Percentiles rank a stretch among this genome's conserved stretches.
These are phyloP conservation scores for Chalciporus sphaerocephalus DNA, from an alignment of 768 basidiomycete species.

Conservation along the genomic window DNA sequence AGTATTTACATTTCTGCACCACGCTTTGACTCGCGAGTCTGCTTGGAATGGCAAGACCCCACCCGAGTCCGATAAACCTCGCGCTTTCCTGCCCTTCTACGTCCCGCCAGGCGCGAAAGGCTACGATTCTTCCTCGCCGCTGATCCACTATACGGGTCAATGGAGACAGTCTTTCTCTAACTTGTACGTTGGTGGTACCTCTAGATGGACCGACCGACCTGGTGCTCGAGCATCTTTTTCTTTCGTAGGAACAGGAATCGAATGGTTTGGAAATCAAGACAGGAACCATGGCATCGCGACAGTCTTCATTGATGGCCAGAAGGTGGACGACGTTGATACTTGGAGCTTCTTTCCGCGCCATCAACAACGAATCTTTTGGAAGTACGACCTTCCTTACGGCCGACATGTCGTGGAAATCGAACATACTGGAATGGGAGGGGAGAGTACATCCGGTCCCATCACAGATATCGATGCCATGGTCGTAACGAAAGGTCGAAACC, in stretches of 20 bases:
- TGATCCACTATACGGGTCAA: constrained; percentile 56
- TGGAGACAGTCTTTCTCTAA: constrained; percentile 56
- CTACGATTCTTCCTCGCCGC: constrained; percentile 65
- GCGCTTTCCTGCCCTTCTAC: constrained; percentile 63
- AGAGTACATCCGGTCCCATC: constrained; percentile 31
- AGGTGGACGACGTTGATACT: constrained; percentile 42
- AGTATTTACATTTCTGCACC: constrained; percentile 5
- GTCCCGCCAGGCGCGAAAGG: constrained; percentile 68
- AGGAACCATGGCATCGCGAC: constrained; percentile 49
- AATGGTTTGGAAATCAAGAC: constrained; percentile 69
- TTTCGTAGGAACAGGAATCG: constrained; percentile 71
- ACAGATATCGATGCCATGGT: constrained; percentile 66
- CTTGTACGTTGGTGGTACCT: constrained; percentile 46
- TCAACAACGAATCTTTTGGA: constrained; percentile 66
- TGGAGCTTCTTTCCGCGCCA: constrained; percentile 35
- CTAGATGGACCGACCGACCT: constrained; percentile 45
- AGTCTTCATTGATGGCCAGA: constrained; percentile 56
- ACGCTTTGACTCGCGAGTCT: constrained; percentile 30
- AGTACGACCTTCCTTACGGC: constrained; percentile 45
- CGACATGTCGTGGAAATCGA: constrained; percentile 63
- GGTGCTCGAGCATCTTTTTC: constrained; percentile 51
- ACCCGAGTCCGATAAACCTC: constrained; percentile 42
- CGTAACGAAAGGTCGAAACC: constrained; percentile 44
- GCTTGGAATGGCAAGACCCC: constrained; percentile 69
- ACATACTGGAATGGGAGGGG: constrained; percentile 44